phyloP scores from a whole-genome alignment of 345 rosid species.

The Carallia brachiata region DNA sequence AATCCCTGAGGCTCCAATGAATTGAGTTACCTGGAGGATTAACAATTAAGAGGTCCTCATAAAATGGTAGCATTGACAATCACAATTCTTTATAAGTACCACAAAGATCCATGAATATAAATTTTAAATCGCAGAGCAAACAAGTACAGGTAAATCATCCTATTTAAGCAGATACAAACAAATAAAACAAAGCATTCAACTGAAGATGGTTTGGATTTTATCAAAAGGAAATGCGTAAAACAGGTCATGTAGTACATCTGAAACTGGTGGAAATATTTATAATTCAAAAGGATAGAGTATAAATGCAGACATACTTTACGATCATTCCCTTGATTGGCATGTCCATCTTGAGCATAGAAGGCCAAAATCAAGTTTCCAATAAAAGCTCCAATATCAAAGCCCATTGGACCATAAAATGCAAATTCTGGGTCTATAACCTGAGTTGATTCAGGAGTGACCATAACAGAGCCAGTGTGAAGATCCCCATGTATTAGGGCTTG shows the following conservation, averaged over 20 bases:
- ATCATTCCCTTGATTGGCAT: conserved; percentile 58
- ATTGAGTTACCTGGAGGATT: no score
- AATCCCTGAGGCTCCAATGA: no score
- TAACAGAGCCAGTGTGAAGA: conserved; percentile 90
- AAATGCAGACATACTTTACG: conserved; percentile 46
- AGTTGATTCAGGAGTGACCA: conserved; percentile 85
- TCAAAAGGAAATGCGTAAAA: neutral
- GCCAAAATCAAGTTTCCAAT: conserved; percentile 86
- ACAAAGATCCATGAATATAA: no score
- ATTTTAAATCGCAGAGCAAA: no score
- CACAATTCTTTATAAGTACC: neutral
- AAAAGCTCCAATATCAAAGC: conserved; percentile 87
- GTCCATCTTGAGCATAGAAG: conserved; percentile 95
- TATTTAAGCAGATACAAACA: no score
- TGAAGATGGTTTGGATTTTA: neutral
- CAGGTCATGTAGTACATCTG: neutral
- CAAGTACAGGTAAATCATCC: no score
- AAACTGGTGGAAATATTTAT: neutral
- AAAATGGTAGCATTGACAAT: neutral
- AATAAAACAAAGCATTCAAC: neutral
- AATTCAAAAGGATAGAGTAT: neutral
- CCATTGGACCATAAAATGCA: conserved; percentile 91
- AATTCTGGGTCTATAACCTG: conserved; percentile 94
- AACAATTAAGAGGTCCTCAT: no score
- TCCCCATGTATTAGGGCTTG: conserved; percentile 94